Percentiles rank a stretch among this genome's conserved stretches.
Evolutionary conservation across 805 yeast species (phyloP).

Genomic region (Hanseniaspora vineae): DNA sequence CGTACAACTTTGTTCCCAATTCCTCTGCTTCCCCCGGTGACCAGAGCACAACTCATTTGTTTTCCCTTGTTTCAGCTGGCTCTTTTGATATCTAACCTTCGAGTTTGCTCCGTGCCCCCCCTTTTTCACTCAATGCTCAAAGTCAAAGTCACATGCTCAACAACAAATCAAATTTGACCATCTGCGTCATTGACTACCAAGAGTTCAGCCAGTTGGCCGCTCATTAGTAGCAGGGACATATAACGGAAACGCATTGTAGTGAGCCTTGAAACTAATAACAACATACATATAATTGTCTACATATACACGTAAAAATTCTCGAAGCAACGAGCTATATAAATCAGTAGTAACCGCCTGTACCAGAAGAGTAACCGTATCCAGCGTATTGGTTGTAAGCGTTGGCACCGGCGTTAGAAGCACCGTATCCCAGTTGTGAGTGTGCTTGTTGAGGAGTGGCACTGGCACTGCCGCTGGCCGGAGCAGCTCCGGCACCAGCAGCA

Average conservation of each 20-base stretch:
- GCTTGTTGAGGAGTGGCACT: not conserved
- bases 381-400: conserved; percentile 16
- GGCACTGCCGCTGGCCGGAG: conserved; percentile 11
- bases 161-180: too few relatives aligned
- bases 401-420: not conserved
- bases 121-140: not conserved
- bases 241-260: too few relatives aligned
- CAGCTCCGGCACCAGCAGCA: conserved; percentile 16
- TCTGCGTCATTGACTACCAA: too few relatives aligned
- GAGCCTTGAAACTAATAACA: too few relatives aligned
- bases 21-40: conserved; percentile 34
- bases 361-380: conserved; percentile 23
- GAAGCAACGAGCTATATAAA: too few relatives aligned
- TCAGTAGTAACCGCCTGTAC: conserved; percentile 23
- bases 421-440: not conserved
- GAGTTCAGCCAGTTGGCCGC: too few relatives aligned
- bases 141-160: too few relatives aligned
- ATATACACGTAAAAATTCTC: too few relatives aligned
- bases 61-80: not conserved
- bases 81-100: too few relatives aligned
- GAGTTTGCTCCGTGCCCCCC: too few relatives aligned
- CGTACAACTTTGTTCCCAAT: conserved; percentile 19
- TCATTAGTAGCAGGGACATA: too few relatives aligned
- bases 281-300: too few relatives aligned
- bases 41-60: conserved; percentile 17